A percentile compares a stretch with the other conserved stretches of the same genome.
Evolutionary conservation across 441 rosid species (phyloP).

Genomic region (Erysimum cheiri): DNA sequence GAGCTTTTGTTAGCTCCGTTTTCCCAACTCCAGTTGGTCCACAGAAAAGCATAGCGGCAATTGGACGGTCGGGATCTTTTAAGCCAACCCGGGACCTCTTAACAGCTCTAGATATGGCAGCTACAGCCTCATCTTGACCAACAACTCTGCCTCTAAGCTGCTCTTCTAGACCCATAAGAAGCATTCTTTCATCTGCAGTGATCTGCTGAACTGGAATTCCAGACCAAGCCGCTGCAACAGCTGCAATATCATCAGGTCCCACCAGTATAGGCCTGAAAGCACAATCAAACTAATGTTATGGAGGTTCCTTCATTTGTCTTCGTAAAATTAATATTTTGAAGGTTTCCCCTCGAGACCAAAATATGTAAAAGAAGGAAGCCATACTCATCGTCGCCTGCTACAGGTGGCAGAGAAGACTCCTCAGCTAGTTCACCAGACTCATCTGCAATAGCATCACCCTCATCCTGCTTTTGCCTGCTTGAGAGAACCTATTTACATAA

Average conservation of each 20-base stretch:
- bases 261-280: conserved; percentile 68
- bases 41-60: conserved; percentile 82
- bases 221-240: conserved; percentile 77
- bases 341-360: conserved; percentile 13
- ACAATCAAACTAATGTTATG: conserved; percentile 32
- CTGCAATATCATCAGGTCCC: conserved; percentile 84
- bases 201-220: conserved; percentile 85
- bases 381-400: conserved; percentile 67
- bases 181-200: conserved; percentile 73
- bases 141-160: conserved; percentile 68
- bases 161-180: conserved; percentile 67
- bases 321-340: background rate
- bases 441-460: conserved; percentile 49
- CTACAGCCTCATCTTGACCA: conserved; percentile 83
- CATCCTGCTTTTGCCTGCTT: conserved; percentile 59
- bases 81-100: conserved; percentile 79
- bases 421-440: conserved; percentile 55
- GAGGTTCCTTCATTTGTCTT: conserved; percentile 17
- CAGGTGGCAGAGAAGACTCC: conserved; percentile 63
- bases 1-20: conserved; percentile 74
- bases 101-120: conserved; percentile 78
- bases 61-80: conserved; percentile 75
- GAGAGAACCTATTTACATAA: conserved; percentile 59
- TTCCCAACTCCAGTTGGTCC: conserved; percentile 88
- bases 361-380: conserved; percentile 41